These are phyloP conservation scores for Arxiozyma heterogenica DNA, from an alignment of 1,139 yeast genomes.

Conservation along the genomic window DNA sequence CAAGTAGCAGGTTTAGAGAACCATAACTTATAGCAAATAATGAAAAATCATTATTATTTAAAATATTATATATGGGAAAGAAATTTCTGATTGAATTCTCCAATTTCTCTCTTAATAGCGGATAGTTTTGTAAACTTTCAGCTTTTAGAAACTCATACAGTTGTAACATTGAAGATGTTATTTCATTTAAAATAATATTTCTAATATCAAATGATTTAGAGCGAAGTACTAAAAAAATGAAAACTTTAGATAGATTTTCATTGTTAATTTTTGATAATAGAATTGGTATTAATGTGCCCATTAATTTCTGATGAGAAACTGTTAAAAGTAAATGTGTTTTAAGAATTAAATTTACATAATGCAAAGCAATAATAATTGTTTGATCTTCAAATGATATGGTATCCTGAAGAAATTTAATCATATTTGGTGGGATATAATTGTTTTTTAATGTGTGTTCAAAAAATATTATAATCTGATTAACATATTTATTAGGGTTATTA, in stretches of 20 bases:
- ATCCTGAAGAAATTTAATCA: constrained; percentile 10
- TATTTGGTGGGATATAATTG: constrained; percentile 9
- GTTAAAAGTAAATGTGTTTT: neutral
- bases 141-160: constrained; percentile 10
- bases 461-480: constrained; percentile 2
- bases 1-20: constrained; percentile 15
- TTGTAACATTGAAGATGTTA: constrained; percentile 12
- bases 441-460: constrained; percentile 5
- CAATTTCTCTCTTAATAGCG: constrained; percentile 11
- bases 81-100: constrained; percentile 10
- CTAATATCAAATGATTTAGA: constrained; percentile 10
- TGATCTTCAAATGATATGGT: constrained; percentile 3
- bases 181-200: constrained; percentile 11
- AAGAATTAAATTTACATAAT: constrained; percentile 10
- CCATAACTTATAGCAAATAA: constrained; percentile 8
- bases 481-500: constrained; percentile 3
- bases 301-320: constrained; percentile 6
- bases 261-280: constrained; percentile 9
- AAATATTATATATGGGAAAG: constrained; percentile 3
- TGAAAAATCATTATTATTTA: constrained; percentile 8
- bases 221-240: constrained; percentile 11
- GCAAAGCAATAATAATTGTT: constrained; percentile 8
- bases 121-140: constrained; percentile 10
- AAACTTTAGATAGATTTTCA: constrained; percentile 12
- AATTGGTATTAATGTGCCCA: constrained; percentile 12